Evolutionary conservation across 148 eudicot genomes (phyloP).

Genomic region (Camellia lanceoleosa): DNA sequence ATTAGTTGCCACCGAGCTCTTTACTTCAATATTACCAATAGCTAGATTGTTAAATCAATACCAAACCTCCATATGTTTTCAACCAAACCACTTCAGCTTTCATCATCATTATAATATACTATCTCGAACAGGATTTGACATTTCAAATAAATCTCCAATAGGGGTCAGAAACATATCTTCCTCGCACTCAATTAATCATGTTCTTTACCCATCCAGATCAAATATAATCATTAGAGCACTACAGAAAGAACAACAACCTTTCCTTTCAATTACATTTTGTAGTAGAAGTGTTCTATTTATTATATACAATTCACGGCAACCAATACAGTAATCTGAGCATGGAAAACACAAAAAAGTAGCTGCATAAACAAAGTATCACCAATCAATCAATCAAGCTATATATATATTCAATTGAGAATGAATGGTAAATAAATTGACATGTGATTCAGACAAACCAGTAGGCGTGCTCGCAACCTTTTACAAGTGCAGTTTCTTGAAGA

Average conservation of each 20-base stretch:
- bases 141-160: not conserved
- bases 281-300: not conserved
- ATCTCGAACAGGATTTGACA: not conserved
- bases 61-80: not conserved
- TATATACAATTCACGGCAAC: not conserved
- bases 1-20: not conserved
- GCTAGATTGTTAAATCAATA: not conserved
- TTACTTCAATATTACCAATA: not conserved
- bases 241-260: not conserved
- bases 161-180: not conserved
- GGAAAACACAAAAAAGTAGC: not conserved
- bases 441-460: slow-evolving; percentile 83
- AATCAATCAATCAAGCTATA: not conserved
- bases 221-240: not conserved
- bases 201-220: not conserved
- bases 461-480: slow-evolving; percentile 99
- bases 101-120: not conserved
- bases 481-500: slow-evolving; percentile 82
- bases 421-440: not conserved
- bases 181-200: not conserved
- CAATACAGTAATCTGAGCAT: not conserved
- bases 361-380: not conserved
- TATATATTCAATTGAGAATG: not conserved
- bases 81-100: not conserved
- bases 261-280: not conserved